Base-by-base conservation (phyloP, 75 land plant genomes). In the Sequoiadendron giganteum region DNA sequence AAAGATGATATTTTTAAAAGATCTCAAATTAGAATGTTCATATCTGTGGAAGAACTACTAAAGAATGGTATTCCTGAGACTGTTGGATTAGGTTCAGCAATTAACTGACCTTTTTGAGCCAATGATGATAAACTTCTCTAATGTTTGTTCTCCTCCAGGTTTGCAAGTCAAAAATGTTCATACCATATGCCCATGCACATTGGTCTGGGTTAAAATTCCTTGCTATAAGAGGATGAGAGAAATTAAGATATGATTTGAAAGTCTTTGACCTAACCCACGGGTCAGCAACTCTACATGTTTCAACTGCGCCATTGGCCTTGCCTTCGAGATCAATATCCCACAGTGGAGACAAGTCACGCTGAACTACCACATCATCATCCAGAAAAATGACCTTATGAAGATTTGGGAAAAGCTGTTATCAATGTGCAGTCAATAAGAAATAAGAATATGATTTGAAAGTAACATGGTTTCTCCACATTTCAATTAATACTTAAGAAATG, bases 151-250 rank as follows among this genome's bases (percentile, higher is more conserved):
- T 90, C 79, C 99, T 92, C 99, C 99, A 98, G 49, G 96, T 96
- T 76, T 92, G 87, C 3, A 98, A 91, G 89, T 98, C 95, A 87
- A 97, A 98, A 15, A 98, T 85, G 82, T 98, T 98, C 96, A 98
- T 93, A 21, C 99, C 99, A 90, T 93, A 92, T 38, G 95, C 95
- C 99, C 99, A 98, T 39, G 99, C 99, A 89, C 99, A 97, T 87
- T 95, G 92, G 32, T 95, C 89, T 7, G 91, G 92, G 43, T 98
- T 88, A 78, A 95, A 94, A 34, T 87, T 88, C 13, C 75, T 87
- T 39, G 96, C 78, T 84, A 95, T 90, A 56, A 92, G 77, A 42
- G 96, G 97, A 89, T 98, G 93, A 34, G 96, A 95, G 88, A 97
- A 98, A 84, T 98, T 97, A 86, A 98, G 84, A 87, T 95, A 95